Percentiles rank a stretch among this genome's conserved stretches.
Conservation (phyloP, 23 red algal species). For the Rhodosorus marinus region DNA sequence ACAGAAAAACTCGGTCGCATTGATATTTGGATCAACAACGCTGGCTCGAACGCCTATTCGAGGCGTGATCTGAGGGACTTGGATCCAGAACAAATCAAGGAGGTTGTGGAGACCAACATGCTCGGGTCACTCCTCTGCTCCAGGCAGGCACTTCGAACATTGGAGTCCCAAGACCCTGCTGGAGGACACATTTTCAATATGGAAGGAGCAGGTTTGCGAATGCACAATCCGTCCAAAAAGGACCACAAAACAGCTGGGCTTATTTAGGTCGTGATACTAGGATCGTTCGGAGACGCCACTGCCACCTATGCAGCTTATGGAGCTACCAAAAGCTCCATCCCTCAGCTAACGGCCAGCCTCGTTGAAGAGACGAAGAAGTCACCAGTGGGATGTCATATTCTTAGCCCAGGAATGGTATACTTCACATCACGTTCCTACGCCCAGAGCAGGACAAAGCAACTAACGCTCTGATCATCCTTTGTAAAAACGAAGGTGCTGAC, state of each 20-base stretch:
- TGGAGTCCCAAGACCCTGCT: not conserved
- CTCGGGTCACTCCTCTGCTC: conserved; percentile 30
- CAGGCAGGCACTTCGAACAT: conserved; percentile 10
- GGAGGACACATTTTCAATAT: conserved; percentile 38
- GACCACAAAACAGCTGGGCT: too few species aligned
- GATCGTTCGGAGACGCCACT: conserved; percentile 20
- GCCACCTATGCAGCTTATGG: conserved; percentile 51
- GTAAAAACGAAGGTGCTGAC: too few species aligned
- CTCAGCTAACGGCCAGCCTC: conserved; percentile 44
- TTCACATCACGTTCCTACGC: too few species aligned
- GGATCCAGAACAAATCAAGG: conserved; percentile 6
- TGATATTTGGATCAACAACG: conserved; percentile 60
- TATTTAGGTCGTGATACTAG: too few species aligned
- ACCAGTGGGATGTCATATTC: conserved; percentile 8
- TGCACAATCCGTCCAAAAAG: too few species aligned
- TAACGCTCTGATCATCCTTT: too few species aligned
- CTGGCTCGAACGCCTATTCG: conserved; percentile 22
- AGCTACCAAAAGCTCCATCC: conserved; percentile 43
- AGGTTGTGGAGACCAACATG: conserved; percentile 36
- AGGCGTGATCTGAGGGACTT: conserved; percentile 9
- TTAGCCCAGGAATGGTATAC: conserved; percentile 77
- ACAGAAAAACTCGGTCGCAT: conserved; percentile 11
- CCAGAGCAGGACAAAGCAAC: too few species aligned
- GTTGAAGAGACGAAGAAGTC: conserved; percentile 8
- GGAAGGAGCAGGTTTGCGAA: conserved; percentile 51